Base-by-base conservation (phyloP, 2,329 filamentous ascomycete species). In the Fusarium pseudocircinatum region DNA sequence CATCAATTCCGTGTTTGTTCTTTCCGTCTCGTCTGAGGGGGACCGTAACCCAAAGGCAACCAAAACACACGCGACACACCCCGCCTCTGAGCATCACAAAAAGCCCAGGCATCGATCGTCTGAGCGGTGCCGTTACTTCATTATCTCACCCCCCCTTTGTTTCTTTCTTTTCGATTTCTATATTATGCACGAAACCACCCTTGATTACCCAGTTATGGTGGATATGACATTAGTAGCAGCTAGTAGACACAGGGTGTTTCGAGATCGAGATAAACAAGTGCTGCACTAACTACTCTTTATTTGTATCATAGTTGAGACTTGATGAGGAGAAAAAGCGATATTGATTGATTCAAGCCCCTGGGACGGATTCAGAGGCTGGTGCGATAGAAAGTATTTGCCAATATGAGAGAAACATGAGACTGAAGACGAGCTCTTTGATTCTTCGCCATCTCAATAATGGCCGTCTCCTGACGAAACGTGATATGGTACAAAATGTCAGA, bases 301-400 rank as follows among this genome's bases (percentile, higher is more conserved):
- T 73, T 73, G 70, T 73, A 74, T 54, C 58, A 73, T 73, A 73
- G 66, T 63, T 44, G 40, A 37, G 53, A 62, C 50, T 37, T 54
- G 59, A 44, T 26, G 44, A 49, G 39, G 44, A 36, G 46, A 34
- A 57, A 49, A 58, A 42, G 50, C 43, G 42, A 60, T 34, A 18
- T 46, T 54, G 61, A 59, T 53, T 40, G 30, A 26, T 40, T 50
- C 39, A 43, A 44, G 37, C 43, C 46, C 30, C 61, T 42, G 37
- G 49, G 34, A 42, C 34, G 26, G 58, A 47, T 28, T 50, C 58
- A 71, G 50, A 56, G 40, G 67, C 59, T 52, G 56, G 57, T 30
- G 58, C 44, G 40, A 71, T 58, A 54, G 34, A 60, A 60, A 67
- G 62, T 68, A 63, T 43, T 60, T 52, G 26, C 49, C 56, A 63